These are phyloP conservation scores for Pyrus betulifolia DNA, from an alignment of 306 rosid genomes.

Conservation along the genomic window DNA sequence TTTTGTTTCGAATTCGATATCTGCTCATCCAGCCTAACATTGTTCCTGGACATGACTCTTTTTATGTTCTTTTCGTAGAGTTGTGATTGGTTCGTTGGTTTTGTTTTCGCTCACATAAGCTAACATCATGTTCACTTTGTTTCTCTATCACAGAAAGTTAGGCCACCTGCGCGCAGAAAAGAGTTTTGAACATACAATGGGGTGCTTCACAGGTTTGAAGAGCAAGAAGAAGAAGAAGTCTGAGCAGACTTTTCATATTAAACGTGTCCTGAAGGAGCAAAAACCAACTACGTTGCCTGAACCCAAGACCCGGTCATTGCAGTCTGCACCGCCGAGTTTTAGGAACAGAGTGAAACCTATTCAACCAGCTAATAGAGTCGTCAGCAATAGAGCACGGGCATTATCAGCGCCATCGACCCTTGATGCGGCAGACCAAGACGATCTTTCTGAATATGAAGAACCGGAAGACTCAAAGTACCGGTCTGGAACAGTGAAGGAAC, in stretches of 20 bases:
- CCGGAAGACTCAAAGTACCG: conserved; percentile 61
- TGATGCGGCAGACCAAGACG: conserved; percentile 88
- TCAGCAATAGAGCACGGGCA: conserved; percentile 53
- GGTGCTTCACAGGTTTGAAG: conserved; percentile 85
- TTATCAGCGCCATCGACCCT: conserved; percentile 91
- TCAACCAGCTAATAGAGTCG: conserved; percentile 43
- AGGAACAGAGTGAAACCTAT: conserved; percentile 80
- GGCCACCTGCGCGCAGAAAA: conserved; percentile 9
- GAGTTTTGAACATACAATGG: conserved; percentile 49
- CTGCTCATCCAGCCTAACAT: background rate
- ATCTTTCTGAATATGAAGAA: conserved; percentile 63
- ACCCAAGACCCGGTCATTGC: conserved; percentile 68
- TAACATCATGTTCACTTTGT: conserved; percentile 11
- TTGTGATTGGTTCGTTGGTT: background rate
- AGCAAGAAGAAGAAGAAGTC: conserved; percentile 81
- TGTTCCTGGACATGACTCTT: background rate
- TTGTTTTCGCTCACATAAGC: background rate
- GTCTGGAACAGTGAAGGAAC: conserved; percentile 54
- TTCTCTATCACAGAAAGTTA: conserved; percentile 36
- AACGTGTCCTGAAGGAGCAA: conserved; percentile 42
- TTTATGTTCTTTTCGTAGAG: background rate
- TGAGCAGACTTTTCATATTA: conserved; percentile 37
- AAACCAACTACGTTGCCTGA: conserved; percentile 65
- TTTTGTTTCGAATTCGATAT: background rate
- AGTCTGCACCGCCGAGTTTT: conserved; percentile 98